Evolutionary conservation across 306 rosid species (phyloP), one percentile per base, ranked within the genome.

Genomic region (Quercus alba): DNA sequence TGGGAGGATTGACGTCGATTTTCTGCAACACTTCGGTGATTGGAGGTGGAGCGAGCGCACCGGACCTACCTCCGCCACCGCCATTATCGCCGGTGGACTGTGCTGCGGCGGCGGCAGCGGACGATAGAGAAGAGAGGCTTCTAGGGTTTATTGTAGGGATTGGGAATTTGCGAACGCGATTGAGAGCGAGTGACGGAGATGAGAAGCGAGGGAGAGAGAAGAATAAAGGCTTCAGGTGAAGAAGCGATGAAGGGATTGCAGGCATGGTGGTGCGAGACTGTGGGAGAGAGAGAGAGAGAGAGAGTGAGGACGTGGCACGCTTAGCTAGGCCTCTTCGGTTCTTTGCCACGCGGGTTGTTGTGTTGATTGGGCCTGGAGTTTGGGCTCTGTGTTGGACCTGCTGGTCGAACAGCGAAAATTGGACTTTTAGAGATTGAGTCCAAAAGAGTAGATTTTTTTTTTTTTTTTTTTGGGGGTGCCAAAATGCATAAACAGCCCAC

Each of bases 1-100:
- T 95, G 74, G 99, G 98, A 83, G 97, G 97, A 70, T 93, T 95
- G 23, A 91, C 93, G 73, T 93, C 97, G 63, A 95, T 93, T 74
- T 58, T 93, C 87, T 86, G 89, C 70, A 90, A 72, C 4, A 80
- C 91, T 0, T 90, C 91, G 31, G 83, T 9, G 71, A 81, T 75
- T 46, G 87, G 91, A 4, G 79, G 76, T 21, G 91, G 91, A 84
- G 89, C 76, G 3, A 90, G 72, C 2, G 97, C 98, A 8, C 97
- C 97, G 2, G 92, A 73, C 76, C 97, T 89, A 0, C 88, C 90
- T 5, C 93, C 84, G 54, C 66, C 80, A 26, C 51, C 33, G 18
- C 81, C 85, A 83, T 81, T 78, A 25, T 76, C 93, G 62, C 41
- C 61, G 0, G 84, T 56, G 82, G 92, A 80, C 46, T 87, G 86